Conservation (phyloP, 2,329 filamentous ascomycete genomes). For the Alternaria sp. region DNA sequence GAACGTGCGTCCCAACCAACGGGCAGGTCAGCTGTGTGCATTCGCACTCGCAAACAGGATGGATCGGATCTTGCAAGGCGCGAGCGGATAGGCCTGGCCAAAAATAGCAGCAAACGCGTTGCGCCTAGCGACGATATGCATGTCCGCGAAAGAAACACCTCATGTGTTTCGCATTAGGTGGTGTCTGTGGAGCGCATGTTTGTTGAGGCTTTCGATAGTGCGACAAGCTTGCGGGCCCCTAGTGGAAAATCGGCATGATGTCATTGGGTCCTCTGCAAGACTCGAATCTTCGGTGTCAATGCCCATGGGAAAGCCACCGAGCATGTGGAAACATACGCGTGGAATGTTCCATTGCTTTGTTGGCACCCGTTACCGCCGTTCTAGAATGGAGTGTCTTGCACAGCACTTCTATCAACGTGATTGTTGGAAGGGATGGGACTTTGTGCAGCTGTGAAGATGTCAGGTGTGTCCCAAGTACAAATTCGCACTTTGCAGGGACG, state of each 20-base stretch:
- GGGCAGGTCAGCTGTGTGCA: background rate
- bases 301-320: background rate
- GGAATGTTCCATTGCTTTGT: background rate
- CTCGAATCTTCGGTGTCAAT: background rate
- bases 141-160: background rate
- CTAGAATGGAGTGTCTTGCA: background rate
- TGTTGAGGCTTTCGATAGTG: slow-evolving; percentile 8
- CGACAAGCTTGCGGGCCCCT: slow-evolving; percentile 1
- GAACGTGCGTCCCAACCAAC: background rate
- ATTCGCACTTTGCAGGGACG: background rate
- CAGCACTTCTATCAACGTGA: background rate
- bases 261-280: background rate
- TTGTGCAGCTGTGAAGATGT: background rate
- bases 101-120: slow-evolving; percentile 3
- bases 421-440: background rate
- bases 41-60: background rate
- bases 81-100: background rate
- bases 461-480: background rate
- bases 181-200: slow-evolving; percentile 6
- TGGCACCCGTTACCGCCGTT: background rate
- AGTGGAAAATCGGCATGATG: slow-evolving; percentile 9
- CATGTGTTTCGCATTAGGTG: slow-evolving; percentile 4
- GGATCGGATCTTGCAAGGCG: background rate
- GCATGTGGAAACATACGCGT: slow-evolving; percentile 4
- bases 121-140: slow-evolving; percentile 4